Conservation (phyloP, 768 basidiomycete genomes). For the Neoboletus magnificus region DNA sequence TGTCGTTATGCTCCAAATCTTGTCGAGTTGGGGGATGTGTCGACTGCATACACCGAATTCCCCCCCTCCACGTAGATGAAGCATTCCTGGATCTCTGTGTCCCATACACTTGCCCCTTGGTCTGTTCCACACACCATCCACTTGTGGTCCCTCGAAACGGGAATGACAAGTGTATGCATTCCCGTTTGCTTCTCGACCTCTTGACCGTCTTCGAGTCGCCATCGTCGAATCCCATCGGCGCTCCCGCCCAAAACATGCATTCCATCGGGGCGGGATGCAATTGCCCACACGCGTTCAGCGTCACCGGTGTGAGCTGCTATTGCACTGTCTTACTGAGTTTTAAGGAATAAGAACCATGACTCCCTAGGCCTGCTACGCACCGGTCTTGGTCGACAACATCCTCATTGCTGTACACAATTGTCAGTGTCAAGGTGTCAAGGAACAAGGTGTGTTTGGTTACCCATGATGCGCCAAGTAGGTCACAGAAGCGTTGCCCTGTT, state of each 20-base stretch:
- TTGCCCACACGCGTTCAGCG: neutral
- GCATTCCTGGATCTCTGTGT: neutral
- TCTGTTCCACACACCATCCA: neutral
- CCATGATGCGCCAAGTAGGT: neutral
- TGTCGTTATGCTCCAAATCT: too few relatives aligned
- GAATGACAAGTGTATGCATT: neutral
- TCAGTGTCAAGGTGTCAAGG: neutral
- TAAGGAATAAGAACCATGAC: neutral
- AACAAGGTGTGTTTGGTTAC: neutral
- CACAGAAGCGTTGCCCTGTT: too few relatives aligned
- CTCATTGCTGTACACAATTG: neutral
- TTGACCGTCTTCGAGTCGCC: neutral
- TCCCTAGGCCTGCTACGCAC: neutral
- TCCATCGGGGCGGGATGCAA: neutral
- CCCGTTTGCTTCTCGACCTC: neutral
- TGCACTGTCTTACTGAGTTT: neutral
- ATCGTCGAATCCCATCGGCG: neutral
- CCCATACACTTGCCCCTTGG: neutral
- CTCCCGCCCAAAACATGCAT: neutral
- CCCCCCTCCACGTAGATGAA: neutral
- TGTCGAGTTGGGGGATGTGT: neutral
- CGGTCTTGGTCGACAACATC: neutral
- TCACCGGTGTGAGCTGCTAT: neutral
- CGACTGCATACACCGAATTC: accelerated
- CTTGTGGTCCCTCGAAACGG: neutral